These are phyloP conservation scores for Westerdykella aurantiaca DNA, from an alignment of 2,329 filamentous ascomycete species.

Conservation along the genomic window DNA sequence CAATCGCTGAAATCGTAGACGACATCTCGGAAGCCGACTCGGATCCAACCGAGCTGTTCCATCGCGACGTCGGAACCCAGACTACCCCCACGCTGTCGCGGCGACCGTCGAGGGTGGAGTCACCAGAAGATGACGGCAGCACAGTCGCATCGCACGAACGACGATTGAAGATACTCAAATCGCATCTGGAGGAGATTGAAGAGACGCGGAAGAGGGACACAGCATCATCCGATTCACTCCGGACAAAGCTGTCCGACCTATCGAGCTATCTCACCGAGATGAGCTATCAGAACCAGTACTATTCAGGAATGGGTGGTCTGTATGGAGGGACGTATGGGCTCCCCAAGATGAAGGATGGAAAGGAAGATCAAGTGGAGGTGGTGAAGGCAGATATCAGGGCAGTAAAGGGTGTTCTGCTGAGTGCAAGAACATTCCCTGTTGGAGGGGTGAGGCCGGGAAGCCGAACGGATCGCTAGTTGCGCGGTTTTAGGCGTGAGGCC, in stretches of 20 bases:
- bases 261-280: slow-evolving; percentile 56
- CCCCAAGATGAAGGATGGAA: slow-evolving; percentile 47
- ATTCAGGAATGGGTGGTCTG: slow-evolving; percentile 40
- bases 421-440: slow-evolving; percentile 62
- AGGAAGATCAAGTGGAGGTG: slow-evolving; percentile 64
- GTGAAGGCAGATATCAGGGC: slow-evolving; percentile 70
- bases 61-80: slow-evolving; percentile 74
- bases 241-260: slow-evolving; percentile 48
- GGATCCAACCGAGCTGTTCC: slow-evolving; percentile 72
- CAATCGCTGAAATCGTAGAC: slow-evolving; percentile 25
- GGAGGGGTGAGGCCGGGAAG: slow-evolving; percentile 11
- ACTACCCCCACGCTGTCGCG: slow-evolving; percentile 54
- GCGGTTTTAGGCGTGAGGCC: slow-evolving; percentile 3
- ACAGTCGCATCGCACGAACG: slow-evolving; percentile 38
- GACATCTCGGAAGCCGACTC: slow-evolving; percentile 48
- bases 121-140: slow-evolving; percentile 19
- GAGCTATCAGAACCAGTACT: slow-evolving; percentile 36
- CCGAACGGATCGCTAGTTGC: background rate
- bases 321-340: slow-evolving; percentile 25
- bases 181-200: slow-evolving; percentile 48
- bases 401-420: slow-evolving; percentile 73
- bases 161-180: slow-evolving; percentile 47
- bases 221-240: slow-evolving; percentile 47
- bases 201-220: slow-evolving; percentile 47
- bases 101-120: slow-evolving; percentile 23